Evolutionary conservation across 805 yeast genomes (phyloP).

Genomic region (Saturnispora besseyi): DNA sequence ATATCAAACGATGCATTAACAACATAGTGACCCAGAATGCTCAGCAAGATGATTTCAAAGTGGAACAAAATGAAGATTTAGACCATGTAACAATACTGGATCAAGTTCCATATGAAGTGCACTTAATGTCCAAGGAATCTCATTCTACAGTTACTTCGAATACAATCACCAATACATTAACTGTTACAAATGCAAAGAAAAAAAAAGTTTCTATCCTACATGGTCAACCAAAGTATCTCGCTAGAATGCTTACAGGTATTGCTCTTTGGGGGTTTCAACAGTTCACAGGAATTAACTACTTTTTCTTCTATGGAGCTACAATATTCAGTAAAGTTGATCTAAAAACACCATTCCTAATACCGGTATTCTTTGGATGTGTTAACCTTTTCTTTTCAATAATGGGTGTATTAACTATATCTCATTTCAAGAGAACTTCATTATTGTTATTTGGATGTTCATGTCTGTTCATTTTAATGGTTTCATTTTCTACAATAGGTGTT

Average conservation of each 20-base stretch:
- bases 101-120: no score
- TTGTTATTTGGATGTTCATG: slow-evolving; percentile 40
- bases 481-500: slow-evolving; percentile 50
- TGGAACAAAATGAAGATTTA: not conserved
- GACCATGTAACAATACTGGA: not conserved
- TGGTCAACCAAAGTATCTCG: slow-evolving; percentile 25
- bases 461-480: slow-evolving; percentile 44
- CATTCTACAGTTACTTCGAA: no score
- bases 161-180: not conserved
- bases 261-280: slow-evolving; percentile 32
- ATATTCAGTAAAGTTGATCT: slow-evolving; percentile 46
- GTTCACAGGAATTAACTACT: slow-evolving; percentile 57
- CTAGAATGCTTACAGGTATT: slow-evolving; percentile 25
- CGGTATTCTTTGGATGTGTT: slow-evolving; percentile 46
- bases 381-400: slow-evolving; percentile 44
- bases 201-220: slow-evolving; percentile 14
- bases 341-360: slow-evolving; percentile 44
- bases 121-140: no score
- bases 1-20: slow-evolving; percentile 5
- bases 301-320: slow-evolving; percentile 57
- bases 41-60: not conserved
- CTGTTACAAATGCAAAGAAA: not conserved
- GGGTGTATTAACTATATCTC: slow-evolving; percentile 41
- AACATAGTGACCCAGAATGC: not conserved
- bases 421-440: slow-evolving; percentile 38